Conservation (phyloP, 371 early-diverging fungal species). For the Syncephalastrum sp. region DNA sequence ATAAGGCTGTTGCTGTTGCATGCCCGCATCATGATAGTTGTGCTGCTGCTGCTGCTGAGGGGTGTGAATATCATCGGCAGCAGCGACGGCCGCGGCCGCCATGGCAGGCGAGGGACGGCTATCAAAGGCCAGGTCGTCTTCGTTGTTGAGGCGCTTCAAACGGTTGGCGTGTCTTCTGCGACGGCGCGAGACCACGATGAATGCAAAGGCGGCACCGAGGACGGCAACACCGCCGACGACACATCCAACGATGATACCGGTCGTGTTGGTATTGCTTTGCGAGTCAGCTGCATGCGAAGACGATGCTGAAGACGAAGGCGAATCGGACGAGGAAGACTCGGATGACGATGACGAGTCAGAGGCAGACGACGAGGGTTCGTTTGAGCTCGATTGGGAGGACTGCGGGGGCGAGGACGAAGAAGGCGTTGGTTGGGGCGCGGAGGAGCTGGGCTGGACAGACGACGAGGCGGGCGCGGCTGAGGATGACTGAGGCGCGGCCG, state of each 20-base stretch:
- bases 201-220: constrained; percentile 39
- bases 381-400: neutral
- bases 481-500: neutral
- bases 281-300: neutral
- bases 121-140: constrained; percentile 7
- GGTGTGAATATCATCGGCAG: constrained; percentile 18
- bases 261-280: constrained; percentile 17
- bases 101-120: constrained; percentile 34
- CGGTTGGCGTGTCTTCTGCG: constrained; percentile 14
- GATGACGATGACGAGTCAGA: neutral
- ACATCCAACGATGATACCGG: constrained; percentile 41
- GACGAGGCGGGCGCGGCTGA: constrained; percentile 10
- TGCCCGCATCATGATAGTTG: constrained; percentile 2
- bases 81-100: constrained; percentile 28
- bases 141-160: constrained; percentile 17
- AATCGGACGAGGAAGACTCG: constrained; percentile 5
- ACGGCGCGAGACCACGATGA: constrained; percentile 35
- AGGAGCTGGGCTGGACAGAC: constrained; percentile 1
- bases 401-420: constrained; percentile 1
- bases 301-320: constrained; percentile 7
- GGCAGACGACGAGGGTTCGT: too few species aligned
- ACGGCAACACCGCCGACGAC: constrained; percentile 40
- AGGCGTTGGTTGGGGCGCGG: neutral
- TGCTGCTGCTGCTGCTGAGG: constrained; percentile 8
- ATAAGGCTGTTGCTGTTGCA: constrained; percentile 3